Percentiles rank a stretch among this genome's conserved stretches.
Evolutionary conservation across 495 filamentous ascomycete species (phyloP).

Genomic region (Penicillium diatomitis): DNA sequence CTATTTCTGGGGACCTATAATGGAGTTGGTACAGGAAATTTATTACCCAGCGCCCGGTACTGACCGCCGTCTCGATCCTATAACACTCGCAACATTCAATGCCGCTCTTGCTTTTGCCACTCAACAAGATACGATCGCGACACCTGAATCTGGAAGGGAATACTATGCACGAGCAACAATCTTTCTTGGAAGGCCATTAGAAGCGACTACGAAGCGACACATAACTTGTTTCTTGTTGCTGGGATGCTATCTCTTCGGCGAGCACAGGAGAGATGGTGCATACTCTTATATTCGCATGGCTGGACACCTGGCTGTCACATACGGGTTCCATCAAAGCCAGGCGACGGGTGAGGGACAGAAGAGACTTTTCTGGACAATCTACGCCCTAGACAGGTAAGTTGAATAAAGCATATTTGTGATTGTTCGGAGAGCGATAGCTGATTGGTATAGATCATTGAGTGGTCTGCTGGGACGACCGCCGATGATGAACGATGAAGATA

Average conservation of each 20-base stretch:
- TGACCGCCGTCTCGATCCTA: not conserved
- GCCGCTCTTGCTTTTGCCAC: not conserved
- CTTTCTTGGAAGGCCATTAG: constrained; percentile 28
- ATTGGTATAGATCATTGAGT: constrained; percentile 24
- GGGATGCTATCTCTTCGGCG: constrained; percentile 29
- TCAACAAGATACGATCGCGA: not conserved
- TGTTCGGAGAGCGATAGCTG: not conserved
- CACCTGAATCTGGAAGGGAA: not conserved
- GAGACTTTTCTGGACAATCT: constrained; percentile 35
- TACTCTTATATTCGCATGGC: constrained; percentile 27
- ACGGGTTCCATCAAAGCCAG: constrained; percentile 25
- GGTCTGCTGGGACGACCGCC: constrained; percentile 34
- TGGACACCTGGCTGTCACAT: constrained; percentile 23
- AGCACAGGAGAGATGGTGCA: constrained; percentile 30
- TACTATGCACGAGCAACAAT: constrained; percentile 21
- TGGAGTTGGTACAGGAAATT: not conserved
- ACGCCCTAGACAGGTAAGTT: constrained; percentile 28
- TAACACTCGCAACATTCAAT: not conserved
- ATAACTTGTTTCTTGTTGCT: constrained; percentile 26
- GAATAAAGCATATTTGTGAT: not conserved
- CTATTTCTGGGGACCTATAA: not conserved
- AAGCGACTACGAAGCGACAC: constrained; percentile 20
- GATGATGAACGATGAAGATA: constrained; percentile 23
- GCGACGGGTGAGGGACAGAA: constrained; percentile 19
- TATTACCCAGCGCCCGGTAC: not conserved